Conservation (phyloP, 441 rosid species). For the Syzygium malaccense region DNA sequence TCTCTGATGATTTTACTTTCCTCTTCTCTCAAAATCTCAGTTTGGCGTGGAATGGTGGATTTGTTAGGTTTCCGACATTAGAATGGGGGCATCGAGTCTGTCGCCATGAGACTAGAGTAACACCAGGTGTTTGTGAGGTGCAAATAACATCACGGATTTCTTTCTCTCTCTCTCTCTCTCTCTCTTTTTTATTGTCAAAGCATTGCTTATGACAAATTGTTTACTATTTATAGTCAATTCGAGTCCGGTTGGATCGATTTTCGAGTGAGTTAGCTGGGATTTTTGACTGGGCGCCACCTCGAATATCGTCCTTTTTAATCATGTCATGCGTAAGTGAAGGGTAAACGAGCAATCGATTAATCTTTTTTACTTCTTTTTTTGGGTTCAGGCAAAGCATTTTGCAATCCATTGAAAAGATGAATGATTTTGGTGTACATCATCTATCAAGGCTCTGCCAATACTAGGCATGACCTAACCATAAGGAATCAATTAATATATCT, state of each 20-base stretch:
- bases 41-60: not conserved
- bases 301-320: not conserved
- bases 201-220: not conserved
- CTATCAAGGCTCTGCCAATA: not conserved
- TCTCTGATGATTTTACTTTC: too few species aligned
- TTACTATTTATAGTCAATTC: not conserved
- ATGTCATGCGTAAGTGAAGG: not conserved
- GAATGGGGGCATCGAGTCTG: not conserved
- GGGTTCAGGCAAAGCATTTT: not conserved
- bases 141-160: not conserved
- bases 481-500: not conserved
- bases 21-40: not conserved
- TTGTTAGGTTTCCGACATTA: not conserved
- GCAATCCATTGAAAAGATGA: not conserved
- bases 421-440: not conserved
- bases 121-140: not conserved
- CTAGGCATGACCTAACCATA: not conserved
- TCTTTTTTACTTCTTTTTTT: not conserved
- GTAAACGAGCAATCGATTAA: not conserved
- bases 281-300: rapidly evolving
- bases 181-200: too few species aligned
- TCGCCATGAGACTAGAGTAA: not conserved
- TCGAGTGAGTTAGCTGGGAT: not conserved
- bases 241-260: not conserved
- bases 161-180: not conserved